Evolutionary conservation across 1,139 yeast genomes (phyloP), one percentile per base, ranked within the genome.

Genomic region (Yamadazyma siamensis): DNA sequence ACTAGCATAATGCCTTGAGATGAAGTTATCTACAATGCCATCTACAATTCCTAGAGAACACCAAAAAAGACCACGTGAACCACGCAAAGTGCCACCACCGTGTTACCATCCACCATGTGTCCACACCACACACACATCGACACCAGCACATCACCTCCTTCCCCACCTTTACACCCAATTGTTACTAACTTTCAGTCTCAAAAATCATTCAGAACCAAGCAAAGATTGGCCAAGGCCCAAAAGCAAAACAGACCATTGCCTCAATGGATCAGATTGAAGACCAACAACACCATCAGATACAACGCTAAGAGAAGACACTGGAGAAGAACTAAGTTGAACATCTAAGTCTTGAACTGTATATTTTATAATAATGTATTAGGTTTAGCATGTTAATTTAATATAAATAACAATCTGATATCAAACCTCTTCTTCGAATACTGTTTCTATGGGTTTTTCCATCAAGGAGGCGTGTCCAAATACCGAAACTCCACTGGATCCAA

Each of bases 281-380:
- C 98, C 70, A 82, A 76, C 74, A 89, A 88, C 94, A 88, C 81
- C 61, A 84, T 91, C 80, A 86, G 91, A 80, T 91, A 89, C 89
- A 91, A 91, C 77, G 94, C 96, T 67, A 91, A 91, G 89, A 88
- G 97, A 86, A 85, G 98, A 82, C 95, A 94, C 94, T 94, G 99
- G 99, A 91, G 96, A 85, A 87, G 98, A 84, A 91, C 97, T 63
- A 94, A 91, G 95, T 82, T 94, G 77, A 80, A 82, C 83, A 73
- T 91, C 81, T 91, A 87, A 86, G 76, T 39, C 20, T 14, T 27
- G 20, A 17, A 33, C 29, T 32, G 29, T 34, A 34, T 32, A 34
- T 24, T 24, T 27, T 19, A 10, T 8, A 6, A 26, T 18, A 20
- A 27, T 23, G 13, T 27, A 25, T 19, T 29, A 31, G 35, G 29